These are phyloP conservation scores for Pichia inconspicua DNA, from an alignment of 1,139 yeast genomes.

Conservation along the genomic window DNA sequence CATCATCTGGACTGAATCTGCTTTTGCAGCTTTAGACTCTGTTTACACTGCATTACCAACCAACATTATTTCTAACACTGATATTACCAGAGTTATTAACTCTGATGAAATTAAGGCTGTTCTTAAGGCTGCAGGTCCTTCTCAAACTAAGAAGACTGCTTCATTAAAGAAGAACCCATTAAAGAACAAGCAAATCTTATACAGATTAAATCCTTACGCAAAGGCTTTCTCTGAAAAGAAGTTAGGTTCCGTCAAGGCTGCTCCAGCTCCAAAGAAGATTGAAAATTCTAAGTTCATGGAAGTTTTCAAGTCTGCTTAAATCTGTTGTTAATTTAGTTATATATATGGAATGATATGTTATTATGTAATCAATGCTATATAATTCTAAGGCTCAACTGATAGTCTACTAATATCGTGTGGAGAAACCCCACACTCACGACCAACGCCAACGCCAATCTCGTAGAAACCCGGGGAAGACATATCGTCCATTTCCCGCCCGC, in stretches of 20 bases:
- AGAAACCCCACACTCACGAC: background rate
- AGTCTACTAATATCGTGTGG: too few relatives aligned
- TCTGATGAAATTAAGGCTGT: slow-evolving; percentile 98
- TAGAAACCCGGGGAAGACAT: background rate
- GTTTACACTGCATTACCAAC: slow-evolving; percentile 97
- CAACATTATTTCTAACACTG: slow-evolving; percentile 92
- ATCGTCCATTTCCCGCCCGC: background rate
- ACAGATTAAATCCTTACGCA: slow-evolving; percentile 99
- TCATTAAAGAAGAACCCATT: slow-evolving; percentile 99
- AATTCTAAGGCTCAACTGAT: too few relatives aligned
- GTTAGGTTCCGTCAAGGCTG: slow-evolving; percentile 80
- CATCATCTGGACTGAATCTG: slow-evolving; percentile 98
- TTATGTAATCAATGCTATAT: too few relatives aligned
- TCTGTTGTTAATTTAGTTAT: background rate
- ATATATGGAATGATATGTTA: background rate
- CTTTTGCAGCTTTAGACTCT: slow-evolving; percentile 93
- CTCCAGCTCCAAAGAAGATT: slow-evolving; percentile 42
- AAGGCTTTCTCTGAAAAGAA: slow-evolving; percentile 91
- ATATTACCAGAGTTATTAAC: slow-evolving; percentile 95
- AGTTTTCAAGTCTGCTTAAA: slow-evolving; percentile 42
- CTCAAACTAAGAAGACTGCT: slow-evolving; percentile 88
- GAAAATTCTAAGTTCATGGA: slow-evolving; percentile 66
- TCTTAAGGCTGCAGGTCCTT: slow-evolving; percentile 93
- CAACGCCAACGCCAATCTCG: background rate
- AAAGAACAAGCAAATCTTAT: slow-evolving; percentile 97